These are phyloP conservation scores for Aspergillus candidus DNA, from an alignment of 2,329 filamentous ascomycete genomes.

Conservation along the genomic window DNA sequence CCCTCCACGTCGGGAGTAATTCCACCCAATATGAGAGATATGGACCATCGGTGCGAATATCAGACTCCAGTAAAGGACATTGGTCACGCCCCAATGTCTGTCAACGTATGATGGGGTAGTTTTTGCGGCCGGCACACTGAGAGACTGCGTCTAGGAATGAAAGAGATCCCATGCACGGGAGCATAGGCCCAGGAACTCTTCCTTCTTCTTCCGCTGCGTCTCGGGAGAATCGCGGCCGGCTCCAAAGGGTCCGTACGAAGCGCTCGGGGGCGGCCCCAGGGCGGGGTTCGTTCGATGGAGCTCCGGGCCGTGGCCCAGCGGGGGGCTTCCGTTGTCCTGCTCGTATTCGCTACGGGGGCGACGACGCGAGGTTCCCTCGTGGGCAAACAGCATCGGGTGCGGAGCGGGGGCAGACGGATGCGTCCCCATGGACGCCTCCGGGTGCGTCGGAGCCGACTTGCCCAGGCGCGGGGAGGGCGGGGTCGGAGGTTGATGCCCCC, in stretches of 20 bases:
- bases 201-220: constrained; percentile 77
- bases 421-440: constrained; percentile 58
- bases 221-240: constrained; percentile 78
- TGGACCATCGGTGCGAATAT: no score
- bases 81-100: neutral
- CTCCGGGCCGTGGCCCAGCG: constrained; percentile 67
- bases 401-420: constrained; percentile 47
- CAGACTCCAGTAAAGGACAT: neutral
- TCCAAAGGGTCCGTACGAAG: constrained; percentile 64
- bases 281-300: constrained; percentile 35
- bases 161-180: constrained; percentile 93
- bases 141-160: constrained; percentile 61
- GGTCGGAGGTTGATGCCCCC: constrained; percentile 85
- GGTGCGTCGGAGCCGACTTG: constrained; percentile 21
- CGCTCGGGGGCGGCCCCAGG: constrained; percentile 17
- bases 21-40: no score
- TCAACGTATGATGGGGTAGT: neutral
- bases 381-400: constrained; percentile 36
- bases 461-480: constrained; percentile 63
- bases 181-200: constrained; percentile 83
- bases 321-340: constrained; percentile 75
- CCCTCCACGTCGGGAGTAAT: no score
- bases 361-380: constrained; percentile 49
- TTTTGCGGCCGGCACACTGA: neutral
- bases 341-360: constrained; percentile 87